A percentile compares a stretch with the other conserved stretches of the same genome.
Conservation (phyloP, 306 rosid genomes). For the Quercus parvula region DNA sequence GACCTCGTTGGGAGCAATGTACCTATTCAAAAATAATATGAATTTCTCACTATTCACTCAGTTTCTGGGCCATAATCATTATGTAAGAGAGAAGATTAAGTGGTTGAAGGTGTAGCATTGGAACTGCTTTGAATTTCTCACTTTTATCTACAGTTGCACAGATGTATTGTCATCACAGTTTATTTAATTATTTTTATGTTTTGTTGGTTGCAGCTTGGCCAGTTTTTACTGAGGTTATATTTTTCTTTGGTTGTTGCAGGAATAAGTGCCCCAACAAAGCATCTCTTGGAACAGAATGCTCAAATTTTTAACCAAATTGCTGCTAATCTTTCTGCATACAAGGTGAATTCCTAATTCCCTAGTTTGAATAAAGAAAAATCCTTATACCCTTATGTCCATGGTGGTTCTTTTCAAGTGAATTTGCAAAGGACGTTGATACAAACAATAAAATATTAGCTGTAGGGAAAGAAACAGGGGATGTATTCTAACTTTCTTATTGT, state of each 20-base stretch:
- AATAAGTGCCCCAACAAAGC: slow-evolving; percentile 58
- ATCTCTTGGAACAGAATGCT: slow-evolving; percentile 85
- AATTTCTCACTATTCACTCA: too few relatives aligned
- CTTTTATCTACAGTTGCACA: background rate
- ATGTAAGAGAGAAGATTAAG: too few relatives aligned
- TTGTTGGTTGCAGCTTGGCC: background rate
- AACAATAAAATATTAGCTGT: background rate
- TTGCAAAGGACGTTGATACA: background rate
- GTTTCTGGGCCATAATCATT: too few relatives aligned
- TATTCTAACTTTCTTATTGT: background rate
- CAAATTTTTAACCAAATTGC: slow-evolving; percentile 73
- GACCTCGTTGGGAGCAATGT: too few relatives aligned
- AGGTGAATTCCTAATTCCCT: slow-evolving; percentile 51
- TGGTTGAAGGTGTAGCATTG: too few relatives aligned
- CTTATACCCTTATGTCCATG: slow-evolving; percentile 7
- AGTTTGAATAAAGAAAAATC: slow-evolving; percentile 4
- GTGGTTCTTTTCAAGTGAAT: background rate
- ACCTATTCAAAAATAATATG: too few relatives aligned
- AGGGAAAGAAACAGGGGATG: background rate
- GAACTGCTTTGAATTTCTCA: too few relatives aligned
- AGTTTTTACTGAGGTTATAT: slow-evolving; percentile 17
- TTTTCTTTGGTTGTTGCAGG: slow-evolving; percentile 48
- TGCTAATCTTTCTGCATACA: slow-evolving; percentile 70
- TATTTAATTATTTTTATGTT: background rate
- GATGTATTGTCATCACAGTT: background rate